Base-by-base conservation (phyloP, 495 filamentous ascomycete genomes). In the Cudoniella acicularis region DNA sequence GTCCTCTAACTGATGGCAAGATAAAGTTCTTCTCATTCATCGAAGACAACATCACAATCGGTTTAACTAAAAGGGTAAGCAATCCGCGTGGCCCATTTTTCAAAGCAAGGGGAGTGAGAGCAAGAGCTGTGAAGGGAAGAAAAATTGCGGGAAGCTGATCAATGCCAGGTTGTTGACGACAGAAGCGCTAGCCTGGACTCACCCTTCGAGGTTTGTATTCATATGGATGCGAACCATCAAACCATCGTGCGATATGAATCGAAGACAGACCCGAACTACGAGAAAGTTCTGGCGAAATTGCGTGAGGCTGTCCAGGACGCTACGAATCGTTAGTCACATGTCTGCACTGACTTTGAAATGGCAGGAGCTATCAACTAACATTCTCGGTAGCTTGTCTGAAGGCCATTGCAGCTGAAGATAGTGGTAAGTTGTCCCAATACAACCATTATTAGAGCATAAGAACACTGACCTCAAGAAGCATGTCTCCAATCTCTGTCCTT, bases 401-500 rank as follows among this genome's bases (percentile, higher is more conserved):
- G 30, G 30, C 30, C 4, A 36, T 36, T 13, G 30, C 30, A 36
- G 30, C 30, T 13, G 30, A 36, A 36, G 6, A 36, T 13, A 36
- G 30, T 13, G 13, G 30, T 36, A 36, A 36, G 30, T 13, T 6
- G 30, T 36, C 13, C 30, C 4, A 4, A 36, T 36, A 36, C 30
- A n/a, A n/a, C 21, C 49, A 1, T 52, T 25, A 25, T 53, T 36
- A 6, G 30, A 36, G 30, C 46, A 2, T 3, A 43, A 46, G n/a
- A 54, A 22, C 36, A 10, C 36, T 36, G 25, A 54, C 48, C 25
- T 41, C 49, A 22, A 21, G 20, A 45, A 62, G 59, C 30, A 22
- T 62, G 54, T 46, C 40, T 62, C 49, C 57, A 36, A 56, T 57
- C 59, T 52, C 59, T 62, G 2, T 24, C 52, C 47, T 62, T 62